Base-by-base conservation (phyloP, 1,139 yeast genomes). In the Sugiyamaella sp. region DNA sequence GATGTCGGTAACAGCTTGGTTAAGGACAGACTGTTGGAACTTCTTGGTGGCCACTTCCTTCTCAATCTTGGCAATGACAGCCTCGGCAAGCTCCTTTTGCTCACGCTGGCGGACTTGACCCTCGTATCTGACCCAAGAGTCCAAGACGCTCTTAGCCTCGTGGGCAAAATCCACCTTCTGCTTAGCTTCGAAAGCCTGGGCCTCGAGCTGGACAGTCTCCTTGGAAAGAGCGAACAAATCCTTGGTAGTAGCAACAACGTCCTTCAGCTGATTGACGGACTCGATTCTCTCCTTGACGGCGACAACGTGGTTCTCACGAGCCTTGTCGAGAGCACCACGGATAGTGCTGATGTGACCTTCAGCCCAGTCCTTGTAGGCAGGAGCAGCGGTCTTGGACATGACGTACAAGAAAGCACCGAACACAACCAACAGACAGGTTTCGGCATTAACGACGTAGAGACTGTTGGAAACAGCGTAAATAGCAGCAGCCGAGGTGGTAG, bases 121-220 rank as follows among this genome's bases (percentile, higher is more conserved):
- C 80, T 93, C 99, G 76, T 88, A 89, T 84, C 98, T 89, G 67
- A 90, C 98, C 99, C 99, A 93, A 35, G 98, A 89, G 77, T 93
- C 99, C 72, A 93, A 84, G 58, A 93, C 96, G 57, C 95, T 77
- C 80, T 87, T 90, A 70, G 98, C 98, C 80, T 90, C 97, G 59
- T 78, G 67, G 58, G 95, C 93, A 66, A 89, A 82, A 61, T 86
- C 93, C 64, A 89, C 89, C 72, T 85, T 77, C 80, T 93, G 99
- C 80, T 90, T 87, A 73, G 88, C 82, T 76, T 86, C 96, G 69
- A 91, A 93, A 51, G 93, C 84, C 76, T 89, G 82, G 61, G 97
- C 95, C 81, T 93, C 99, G 69, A 90, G 82, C 77, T 88, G 82
- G 64, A 93, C 97, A 60, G 99, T 93, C 78, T 93, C 97, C 80